phyloP scores from a whole-genome alignment of 768 basidiomycete species.

The Sutorius australiensis region DNA sequence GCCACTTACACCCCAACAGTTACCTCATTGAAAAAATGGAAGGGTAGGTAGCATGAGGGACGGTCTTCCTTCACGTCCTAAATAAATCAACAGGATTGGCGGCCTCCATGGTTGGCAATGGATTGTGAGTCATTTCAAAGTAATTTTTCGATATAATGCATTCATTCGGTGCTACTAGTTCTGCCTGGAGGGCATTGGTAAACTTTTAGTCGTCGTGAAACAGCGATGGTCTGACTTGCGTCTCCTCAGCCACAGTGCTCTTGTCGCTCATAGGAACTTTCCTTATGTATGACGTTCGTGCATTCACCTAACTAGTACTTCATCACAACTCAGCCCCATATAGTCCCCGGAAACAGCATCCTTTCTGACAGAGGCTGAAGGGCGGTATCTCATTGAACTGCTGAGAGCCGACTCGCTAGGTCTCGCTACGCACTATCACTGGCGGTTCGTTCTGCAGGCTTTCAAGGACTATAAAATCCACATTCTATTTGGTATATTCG shows the following conservation, averaged over 20 bases:
- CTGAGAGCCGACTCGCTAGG: slow-evolving; percentile 41
- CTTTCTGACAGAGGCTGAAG: slow-evolving; percentile 30
- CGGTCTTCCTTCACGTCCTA: background rate
- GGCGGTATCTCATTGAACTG: slow-evolving; percentile 34
- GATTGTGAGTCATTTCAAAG: slow-evolving; percentile 26
- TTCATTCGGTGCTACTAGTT: slow-evolving; percentile 20
- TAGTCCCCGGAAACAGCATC: slow-evolving; percentile 12
- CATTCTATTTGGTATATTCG: slow-evolving; percentile 31
- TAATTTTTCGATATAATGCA: background rate
- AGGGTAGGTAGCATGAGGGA: slow-evolving; percentile 29
- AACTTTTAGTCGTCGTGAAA: background rate
- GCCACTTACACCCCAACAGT: slow-evolving; percentile 20
- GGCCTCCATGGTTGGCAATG: slow-evolving; percentile 38
- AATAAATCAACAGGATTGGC: slow-evolving; percentile 16
- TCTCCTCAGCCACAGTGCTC: slow-evolving; percentile 9
- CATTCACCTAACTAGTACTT: background rate
- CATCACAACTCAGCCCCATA: background rate
- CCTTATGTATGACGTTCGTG: slow-evolving; percentile 48
- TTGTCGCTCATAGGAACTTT: slow-evolving; percentile 33
- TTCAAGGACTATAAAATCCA: slow-evolving; percentile 26
- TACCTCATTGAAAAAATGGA: slow-evolving; percentile 33
- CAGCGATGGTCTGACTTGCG: background rate
- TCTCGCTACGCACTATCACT: slow-evolving; percentile 41
- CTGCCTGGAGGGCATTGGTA: slow-evolving; percentile 24
- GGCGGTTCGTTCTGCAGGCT: slow-evolving; percentile 38